Percentiles rank a stretch among this genome's conserved stretches.
Conservation (phyloP, 2,329 filamentous ascomycete species). For the Paraphaeosphaeria minitans region DNA sequence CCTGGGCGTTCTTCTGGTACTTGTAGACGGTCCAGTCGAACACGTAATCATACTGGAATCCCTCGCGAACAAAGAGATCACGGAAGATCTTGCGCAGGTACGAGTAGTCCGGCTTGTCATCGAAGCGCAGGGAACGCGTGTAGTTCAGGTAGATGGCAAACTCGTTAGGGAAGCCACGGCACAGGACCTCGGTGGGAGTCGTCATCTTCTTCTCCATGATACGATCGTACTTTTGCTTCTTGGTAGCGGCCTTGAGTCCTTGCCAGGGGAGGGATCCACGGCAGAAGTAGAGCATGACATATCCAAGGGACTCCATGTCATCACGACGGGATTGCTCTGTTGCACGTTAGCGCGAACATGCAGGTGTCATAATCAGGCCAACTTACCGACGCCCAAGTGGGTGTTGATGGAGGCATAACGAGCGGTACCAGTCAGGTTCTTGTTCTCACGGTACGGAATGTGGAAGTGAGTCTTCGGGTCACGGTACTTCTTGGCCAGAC, state of each 20-base stretch:
- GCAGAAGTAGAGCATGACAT: constrained; percentile 99
- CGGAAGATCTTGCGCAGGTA: constrained; percentile 99
- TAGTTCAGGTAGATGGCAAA: constrained; percentile 99
- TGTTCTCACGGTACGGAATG: constrained; percentile 99
- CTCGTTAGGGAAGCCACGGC: constrained; percentile 98
- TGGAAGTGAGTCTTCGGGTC: constrained; percentile 99
- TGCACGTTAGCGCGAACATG: constrained; percentile 20
- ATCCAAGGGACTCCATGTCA: constrained; percentile 98
- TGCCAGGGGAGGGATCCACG: constrained; percentile 98
- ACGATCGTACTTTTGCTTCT: constrained; percentile 99
- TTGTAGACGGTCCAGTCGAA: constrained; percentile 99
- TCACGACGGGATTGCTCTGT: constrained; percentile 96
- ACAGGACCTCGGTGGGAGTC: constrained; percentile 95
- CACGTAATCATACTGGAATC: constrained; percentile 99
- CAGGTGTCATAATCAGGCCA: not conserved
- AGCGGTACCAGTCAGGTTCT: constrained; percentile 98
- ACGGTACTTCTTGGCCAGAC: constrained; percentile 98
- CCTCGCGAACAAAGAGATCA: constrained; percentile 96
- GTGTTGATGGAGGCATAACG: constrained; percentile 99
- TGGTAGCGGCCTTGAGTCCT: constrained; percentile 95
- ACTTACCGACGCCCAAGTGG: constrained; percentile 85
- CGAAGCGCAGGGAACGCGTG: constrained; percentile 96
- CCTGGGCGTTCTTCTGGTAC: constrained; percentile 98
- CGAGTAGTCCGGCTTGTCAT: constrained; percentile 99
- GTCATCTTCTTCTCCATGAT: constrained; percentile 99